A percentile compares a stretch with the other conserved stretches of the same genome.
Evolutionary conservation across 1,139 yeast genomes (phyloP).

Genomic region (Groenewaldozyma sp.): DNA sequence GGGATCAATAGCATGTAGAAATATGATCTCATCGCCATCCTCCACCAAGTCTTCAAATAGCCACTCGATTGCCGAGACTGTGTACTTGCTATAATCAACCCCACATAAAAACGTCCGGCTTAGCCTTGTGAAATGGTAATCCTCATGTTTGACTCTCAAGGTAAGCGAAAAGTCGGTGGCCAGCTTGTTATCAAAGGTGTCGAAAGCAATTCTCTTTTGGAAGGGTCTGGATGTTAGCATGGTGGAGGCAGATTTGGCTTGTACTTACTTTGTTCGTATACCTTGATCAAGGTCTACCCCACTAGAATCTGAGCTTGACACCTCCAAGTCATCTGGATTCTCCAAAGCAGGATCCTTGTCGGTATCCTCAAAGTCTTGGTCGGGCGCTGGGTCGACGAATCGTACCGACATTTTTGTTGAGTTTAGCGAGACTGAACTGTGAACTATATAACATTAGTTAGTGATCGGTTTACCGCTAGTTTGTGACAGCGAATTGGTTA

Average conservation of each 20-base stretch:
- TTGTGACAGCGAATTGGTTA: too few species aligned
- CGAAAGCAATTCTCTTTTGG: constrained; percentile 41
- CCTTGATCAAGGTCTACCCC: neutral
- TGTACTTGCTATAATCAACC: constrained; percentile 47
- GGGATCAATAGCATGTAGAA: constrained; percentile 49
- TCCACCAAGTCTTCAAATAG: constrained; percentile 52
- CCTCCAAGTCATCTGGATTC: neutral
- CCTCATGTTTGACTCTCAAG: constrained; percentile 46
- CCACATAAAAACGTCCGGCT: constrained; percentile 59
- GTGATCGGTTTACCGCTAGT: too few species aligned
- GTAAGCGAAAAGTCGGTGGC: constrained; percentile 38
- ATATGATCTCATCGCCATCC: constrained; percentile 57
- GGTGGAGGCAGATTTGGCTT: too few species aligned
- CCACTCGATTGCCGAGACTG: constrained; percentile 57
- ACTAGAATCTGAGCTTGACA: neutral
- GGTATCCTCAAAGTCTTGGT: constrained; percentile 1
- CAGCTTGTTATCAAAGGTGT: constrained; percentile 39
- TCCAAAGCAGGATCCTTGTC: constrained; percentile 1
- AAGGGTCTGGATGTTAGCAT: constrained; percentile 9
- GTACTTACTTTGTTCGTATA: constrained; percentile 1
- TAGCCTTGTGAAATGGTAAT: constrained; percentile 44
- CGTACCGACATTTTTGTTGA: too few species aligned
- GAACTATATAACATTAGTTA: neutral
- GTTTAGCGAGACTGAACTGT: too few species aligned
- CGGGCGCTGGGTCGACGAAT: too few species aligned